These are phyloP conservation scores for Leptomonas seymouri DNA, from an alignment of 208 protist species.

Conservation along the genomic window DNA sequence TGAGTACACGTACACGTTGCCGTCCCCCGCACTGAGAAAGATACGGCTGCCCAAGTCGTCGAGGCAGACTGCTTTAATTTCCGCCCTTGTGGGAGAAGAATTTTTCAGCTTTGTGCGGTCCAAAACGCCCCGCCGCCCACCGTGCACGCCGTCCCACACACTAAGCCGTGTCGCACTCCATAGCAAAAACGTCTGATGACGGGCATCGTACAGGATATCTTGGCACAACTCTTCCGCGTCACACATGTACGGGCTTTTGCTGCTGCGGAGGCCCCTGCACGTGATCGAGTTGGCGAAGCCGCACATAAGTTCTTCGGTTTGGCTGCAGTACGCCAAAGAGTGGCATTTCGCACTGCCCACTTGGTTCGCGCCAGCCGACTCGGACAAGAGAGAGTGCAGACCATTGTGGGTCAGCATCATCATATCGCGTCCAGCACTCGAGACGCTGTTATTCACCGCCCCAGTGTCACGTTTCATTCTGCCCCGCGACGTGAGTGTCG, in stretches of 20 bases:
- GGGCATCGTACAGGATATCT: constrained; percentile 44
- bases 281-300: constrained; percentile 59
- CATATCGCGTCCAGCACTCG: constrained; percentile 17
- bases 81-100: constrained; percentile 26
- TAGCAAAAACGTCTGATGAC: constrained; percentile 52
- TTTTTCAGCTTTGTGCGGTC: constrained; percentile 34
- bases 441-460: background rate
- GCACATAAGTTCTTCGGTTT: constrained; percentile 65
- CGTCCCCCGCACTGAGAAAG: constrained; percentile 52
- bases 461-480: background rate
- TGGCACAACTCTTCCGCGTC: constrained; percentile 55
- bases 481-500: constrained; percentile 10
- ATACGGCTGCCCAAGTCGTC: constrained; percentile 59
- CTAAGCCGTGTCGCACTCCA: constrained; percentile 63
- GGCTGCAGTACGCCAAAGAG: constrained; percentile 46
- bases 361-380: constrained; percentile 5
- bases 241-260: constrained; percentile 35
- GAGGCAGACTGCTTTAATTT: constrained; percentile 61
- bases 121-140: constrained; percentile 44
- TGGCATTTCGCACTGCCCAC: constrained; percentile 22
- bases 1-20: constrained; percentile 45
- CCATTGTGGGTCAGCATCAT: constrained; percentile 29
- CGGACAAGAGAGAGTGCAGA: constrained; percentile 30
- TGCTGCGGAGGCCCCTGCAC: constrained; percentile 37
- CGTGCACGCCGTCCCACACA: constrained; percentile 60